Conservation (phyloP, 257 asterid species). For the Solanum etuberosum region DNA sequence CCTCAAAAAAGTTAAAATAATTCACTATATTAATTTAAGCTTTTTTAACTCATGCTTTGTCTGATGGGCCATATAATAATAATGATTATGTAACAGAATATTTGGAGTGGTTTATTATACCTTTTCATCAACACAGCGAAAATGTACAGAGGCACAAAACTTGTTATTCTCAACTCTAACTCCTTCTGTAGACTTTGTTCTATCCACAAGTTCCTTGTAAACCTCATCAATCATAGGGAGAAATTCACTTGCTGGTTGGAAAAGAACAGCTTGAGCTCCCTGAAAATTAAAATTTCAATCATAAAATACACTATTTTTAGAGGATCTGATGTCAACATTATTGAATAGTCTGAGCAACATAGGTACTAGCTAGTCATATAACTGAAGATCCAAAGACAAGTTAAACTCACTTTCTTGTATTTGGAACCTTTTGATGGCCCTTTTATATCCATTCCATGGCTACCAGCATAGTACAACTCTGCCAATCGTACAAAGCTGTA, state of each 20-base stretch:
- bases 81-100: not conserved
- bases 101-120: slow-evolving; percentile 17
- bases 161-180: slow-evolving; percentile 83
- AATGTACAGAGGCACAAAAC: slow-evolving; percentile 85
- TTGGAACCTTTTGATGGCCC: slow-evolving; percentile 89
- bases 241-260: slow-evolving; percentile 80
- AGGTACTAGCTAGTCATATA: not conserved
- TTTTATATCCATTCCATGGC: slow-evolving; percentile 99
- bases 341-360: not conserved
- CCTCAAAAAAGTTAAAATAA: not conserved
- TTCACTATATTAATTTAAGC: not conserved
- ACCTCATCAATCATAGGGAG: slow-evolving; percentile 88
- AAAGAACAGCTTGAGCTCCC: slow-evolving; percentile 55
- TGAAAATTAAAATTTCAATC: not conserved
- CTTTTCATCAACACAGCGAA: slow-evolving; percentile 87
- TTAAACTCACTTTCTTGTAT: slow-evolving; percentile 42
- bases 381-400: not conserved
- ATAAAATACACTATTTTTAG: not conserved
- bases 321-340: not conserved
- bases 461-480: slow-evolving; percentile 96
- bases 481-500: slow-evolving; percentile 76
- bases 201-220: slow-evolving; percentile 49
- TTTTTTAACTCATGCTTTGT: not conserved
- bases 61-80: not conserved
- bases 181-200: slow-evolving; percentile 58